These are phyloP conservation scores for Chenopodium suecicum DNA, from an alignment of 148 eudicot species.

Conservation along the genomic window DNA sequence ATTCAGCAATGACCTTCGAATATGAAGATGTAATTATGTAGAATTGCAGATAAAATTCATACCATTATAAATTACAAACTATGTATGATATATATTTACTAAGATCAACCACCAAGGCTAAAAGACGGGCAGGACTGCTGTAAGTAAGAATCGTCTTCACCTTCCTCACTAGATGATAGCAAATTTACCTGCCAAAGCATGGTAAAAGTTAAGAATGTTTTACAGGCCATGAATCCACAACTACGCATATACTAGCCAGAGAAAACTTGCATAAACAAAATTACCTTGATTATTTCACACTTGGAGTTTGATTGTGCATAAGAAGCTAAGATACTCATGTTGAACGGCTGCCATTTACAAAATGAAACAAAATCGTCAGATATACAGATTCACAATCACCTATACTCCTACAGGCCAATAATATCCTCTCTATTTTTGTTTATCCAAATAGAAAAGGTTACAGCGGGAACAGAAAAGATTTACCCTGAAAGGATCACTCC, in stretches of 20 bases:
- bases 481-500: slow-evolving; percentile 94
- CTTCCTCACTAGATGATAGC: slow-evolving; percentile 48
- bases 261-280: neutral
- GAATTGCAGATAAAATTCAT: too few relatives aligned
- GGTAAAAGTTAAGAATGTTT: neutral
- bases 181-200: slow-evolving; percentile 67
- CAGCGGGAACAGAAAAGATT: slow-evolving; percentile 14
- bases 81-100: neutral
- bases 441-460: neutral
- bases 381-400: neutral
- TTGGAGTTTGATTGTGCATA: slow-evolving; percentile 54
- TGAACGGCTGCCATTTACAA: slow-evolving; percentile 51
- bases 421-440: neutral
- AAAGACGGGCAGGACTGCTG: slow-evolving; percentile 37
- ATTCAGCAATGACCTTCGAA: neutral
- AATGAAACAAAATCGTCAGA: neutral
- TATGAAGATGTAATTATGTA: neutral
- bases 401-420: neutral
- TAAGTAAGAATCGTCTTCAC: slow-evolving; percentile 33
- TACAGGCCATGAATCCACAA: neutral
- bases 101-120: slow-evolving; percentile 66
- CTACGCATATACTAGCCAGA: neutral
- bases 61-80: too few relatives aligned
- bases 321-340: slow-evolving; percentile 72
- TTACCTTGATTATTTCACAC: slow-evolving; percentile 78